phyloP scores from a whole-genome alignment of 257 asterid genomes.

The Fraxinus excelsior region DNA sequence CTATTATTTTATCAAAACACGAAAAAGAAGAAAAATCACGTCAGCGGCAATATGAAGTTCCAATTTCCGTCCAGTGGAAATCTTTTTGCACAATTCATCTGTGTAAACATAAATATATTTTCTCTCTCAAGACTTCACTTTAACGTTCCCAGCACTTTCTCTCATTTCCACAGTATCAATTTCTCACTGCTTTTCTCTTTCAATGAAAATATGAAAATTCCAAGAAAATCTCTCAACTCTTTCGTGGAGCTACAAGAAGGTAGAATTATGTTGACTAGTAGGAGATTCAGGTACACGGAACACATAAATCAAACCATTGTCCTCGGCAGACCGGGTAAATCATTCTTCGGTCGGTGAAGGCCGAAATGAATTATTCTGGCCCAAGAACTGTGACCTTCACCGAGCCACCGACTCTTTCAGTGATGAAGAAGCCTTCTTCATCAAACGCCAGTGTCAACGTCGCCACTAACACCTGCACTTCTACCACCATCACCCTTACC shows the following conservation, averaged over 20 bases:
- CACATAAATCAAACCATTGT: constrained; percentile 54
- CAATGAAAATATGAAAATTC: constrained; percentile 65
- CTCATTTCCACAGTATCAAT: constrained; percentile 56
- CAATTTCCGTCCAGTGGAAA: no score
- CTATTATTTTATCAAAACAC: no score
- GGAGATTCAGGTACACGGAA: constrained; percentile 56
- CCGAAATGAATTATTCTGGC: constrained; percentile 8
- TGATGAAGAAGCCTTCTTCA: constrained; percentile 41
- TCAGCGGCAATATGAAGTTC: no score
- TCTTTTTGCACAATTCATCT: no score
- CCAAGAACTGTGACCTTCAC: constrained; percentile 63
- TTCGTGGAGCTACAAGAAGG: constrained; percentile 12
- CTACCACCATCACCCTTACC: no score
- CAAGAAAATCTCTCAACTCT: constrained; percentile 21
- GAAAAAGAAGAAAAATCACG: no score
- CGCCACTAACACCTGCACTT: no score
- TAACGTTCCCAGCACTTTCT: constrained; percentile 41
- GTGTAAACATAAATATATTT: constrained; percentile 21
- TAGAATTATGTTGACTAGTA: constrained; percentile 32
- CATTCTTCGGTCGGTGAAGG: constrained; percentile 28
- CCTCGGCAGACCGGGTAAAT: constrained; percentile 22
- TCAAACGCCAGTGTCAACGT: constrained; percentile 39
- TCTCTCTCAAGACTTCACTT: constrained; percentile 32
- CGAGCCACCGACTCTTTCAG: constrained; percentile 90
- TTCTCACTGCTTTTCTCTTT: constrained; percentile 40